Evolutionary conservation across 2,329 filamentous ascomycete genomes (phyloP), one percentile per base, ranked within the genome.

Genomic region (Chrysoporthe puriensis): DNA sequence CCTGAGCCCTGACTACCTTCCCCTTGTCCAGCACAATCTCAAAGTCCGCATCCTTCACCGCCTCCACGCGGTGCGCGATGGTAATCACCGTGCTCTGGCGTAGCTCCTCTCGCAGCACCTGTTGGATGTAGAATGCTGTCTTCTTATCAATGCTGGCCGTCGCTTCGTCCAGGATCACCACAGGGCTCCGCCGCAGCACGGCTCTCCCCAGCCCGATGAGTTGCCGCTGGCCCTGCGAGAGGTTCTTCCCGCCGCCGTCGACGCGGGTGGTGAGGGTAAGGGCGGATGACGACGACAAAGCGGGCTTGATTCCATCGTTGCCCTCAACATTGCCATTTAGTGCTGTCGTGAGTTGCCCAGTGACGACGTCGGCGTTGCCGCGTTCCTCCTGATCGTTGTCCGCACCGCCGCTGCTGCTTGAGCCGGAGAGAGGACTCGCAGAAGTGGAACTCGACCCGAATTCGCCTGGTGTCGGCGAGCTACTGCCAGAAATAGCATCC

Each of bases 51-150:
- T 87, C 85, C 70, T 82, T 80, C 11, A 91, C 88, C 0, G 88
- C 88, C 75, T 89, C 86, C 1, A 89, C 77, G 1, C 88, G 82
- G 74, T 90, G 88, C n/a, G 88, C 88, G 74, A 90, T 89, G 0
- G 88, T 89, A 54, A 90, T 87, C 2, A 90, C 86, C 0, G 88
- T 90, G 71, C 85, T 88, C 16, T 81, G 69, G 4, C 74, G 73
- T 57, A 90, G 78, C 73, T 89, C 86, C 34, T 84, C 81, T 4
- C 86, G 76, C 50, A 90, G 73, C 2, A 90, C 80, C 16, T 83
- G 78, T 75, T 90, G 87, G 66, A 90, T 88, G 32, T 81, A 80
- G 26, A 81, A 80, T 0, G 88, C 88, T 1, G 88, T 90, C 66
- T 79, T 81, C 59, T 83, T 82, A 66, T 90, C 88, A 62, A 90